These are phyloP conservation scores for Apiosordaria backusii DNA, from an alignment of 495 filamentous ascomycete species.

Conservation along the genomic window DNA sequence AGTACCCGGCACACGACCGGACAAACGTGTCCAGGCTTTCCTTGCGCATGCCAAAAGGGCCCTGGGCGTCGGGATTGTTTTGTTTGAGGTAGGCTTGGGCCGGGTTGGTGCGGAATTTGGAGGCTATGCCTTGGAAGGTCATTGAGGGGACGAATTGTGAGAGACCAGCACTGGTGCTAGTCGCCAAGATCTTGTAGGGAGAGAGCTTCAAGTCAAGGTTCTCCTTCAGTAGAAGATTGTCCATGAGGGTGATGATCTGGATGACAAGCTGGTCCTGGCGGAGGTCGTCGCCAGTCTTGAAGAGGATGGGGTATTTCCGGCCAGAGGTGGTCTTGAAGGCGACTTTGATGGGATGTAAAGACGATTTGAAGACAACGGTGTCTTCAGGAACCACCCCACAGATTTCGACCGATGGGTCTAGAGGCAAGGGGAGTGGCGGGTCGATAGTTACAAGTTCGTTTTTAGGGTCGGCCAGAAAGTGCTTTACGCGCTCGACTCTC, in stretches of 20 bases:
- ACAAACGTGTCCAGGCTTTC: constrained; percentile 94
- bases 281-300: constrained; percentile 96
- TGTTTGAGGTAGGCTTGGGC: constrained; percentile 78
- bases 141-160: constrained; percentile 89
- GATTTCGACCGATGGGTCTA: constrained; percentile 79
- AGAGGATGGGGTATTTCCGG: constrained; percentile 81
- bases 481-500: constrained; percentile 80
- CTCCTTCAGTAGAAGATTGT: constrained; percentile 90
- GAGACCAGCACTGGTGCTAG: constrained; percentile 80
- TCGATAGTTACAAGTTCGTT: constrained; percentile 82
- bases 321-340: constrained; percentile 79
- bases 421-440: constrained; percentile 80
- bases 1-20: constrained; percentile 95
- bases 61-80: constrained; percentile 83
- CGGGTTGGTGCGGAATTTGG: constrained; percentile 72
- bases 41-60: constrained; percentile 81
- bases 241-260: constrained; percentile 98
- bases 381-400: constrained; percentile 79
- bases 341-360: constrained; percentile 83
- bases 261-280: constrained; percentile 97
- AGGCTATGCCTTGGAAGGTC: constrained; percentile 72
- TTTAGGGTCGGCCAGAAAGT: constrained; percentile 78
- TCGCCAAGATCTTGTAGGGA: constrained; percentile 94
- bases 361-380: constrained; percentile 91
- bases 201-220: constrained; percentile 95